Evolutionary conservation across 2,329 filamentous ascomycete genomes (phyloP), one percentile per base, ranked within the genome.

Genomic region (Penicillium paneum): DNA sequence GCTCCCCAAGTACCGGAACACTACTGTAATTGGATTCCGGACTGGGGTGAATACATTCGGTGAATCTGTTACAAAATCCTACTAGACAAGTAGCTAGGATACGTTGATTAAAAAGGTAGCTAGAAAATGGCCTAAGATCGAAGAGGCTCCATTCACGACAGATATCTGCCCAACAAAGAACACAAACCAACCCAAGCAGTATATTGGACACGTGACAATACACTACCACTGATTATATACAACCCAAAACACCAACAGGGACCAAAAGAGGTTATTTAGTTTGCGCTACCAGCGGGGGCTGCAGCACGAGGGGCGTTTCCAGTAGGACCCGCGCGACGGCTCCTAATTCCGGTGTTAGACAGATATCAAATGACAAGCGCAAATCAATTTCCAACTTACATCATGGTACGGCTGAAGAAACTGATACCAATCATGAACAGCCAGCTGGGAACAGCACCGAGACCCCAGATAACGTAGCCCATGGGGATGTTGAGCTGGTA

Each of bases 391-490:
- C 72, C 17, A 52, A 71, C 81, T 79, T 73, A 84, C 84, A 86
- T 86, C 67, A 87, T 74, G 12, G 78, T 79, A 64, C 84, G 75
- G 73, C 80, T 84, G 63, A 83, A 66, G 69, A 86, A 81, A 50
- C 79, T 83, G 70, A 87, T 81, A 39, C 77, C 70, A 59, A 87
- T 79, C 84, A 87, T 87, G 59, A 85, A 81, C 54, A 81, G 65
- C 84, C 84, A 87, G 63, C 80, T 84, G 3, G 84, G 84, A 61
- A 86, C 77, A 70, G 78, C 75, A 32, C 78, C 75, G 66, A 87
- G 79, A 29, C 67, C 79, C 69, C 76, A 85, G 51, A 86, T 76
- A 40, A 76, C 67, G 60, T 84, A 85, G 7, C 79, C 84, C 34
- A 84, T 66, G 15, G 81, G 79, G 50, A 84, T 69, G 39, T 75